Evolutionary conservation across 2,329 filamentous ascomycete genomes (phyloP), one percentile per base, ranked within the genome.

Genomic region (Gnomoniopsis sp.): DNA sequence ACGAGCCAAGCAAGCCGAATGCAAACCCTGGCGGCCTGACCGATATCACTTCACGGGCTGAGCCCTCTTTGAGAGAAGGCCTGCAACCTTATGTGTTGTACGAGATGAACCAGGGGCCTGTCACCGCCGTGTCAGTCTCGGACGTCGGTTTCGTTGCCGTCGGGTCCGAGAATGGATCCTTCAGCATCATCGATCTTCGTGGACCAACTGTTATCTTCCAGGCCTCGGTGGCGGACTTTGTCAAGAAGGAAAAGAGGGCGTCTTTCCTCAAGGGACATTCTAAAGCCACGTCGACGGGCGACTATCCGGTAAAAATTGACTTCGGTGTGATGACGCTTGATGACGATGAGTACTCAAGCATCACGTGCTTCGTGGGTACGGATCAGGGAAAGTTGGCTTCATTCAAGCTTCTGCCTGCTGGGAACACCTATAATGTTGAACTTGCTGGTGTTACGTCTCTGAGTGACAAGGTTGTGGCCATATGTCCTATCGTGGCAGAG

Each of bases 321-420:
- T 99, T 98, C 75, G 91, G 91, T 55, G 91, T 96, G 49, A 88
- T 99, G 86, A 96, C 90, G 3, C 76, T 97, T 3, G 95, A 98
- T 47, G 90, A 88, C n/a, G 93, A 98, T 69, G 87, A 91, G 64
- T 99, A 96, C 71, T 98, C 95, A 1, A 97, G 92, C 68, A 96
- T 99, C 58, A 86, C 88, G 59, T 89, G 95, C 65, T 96, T 98
- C 65, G 90, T 96, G 2, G 95, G 95, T 21, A 98, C 95, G 0
- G 93, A 88, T 64, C 73, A 86, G 33, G 95, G 95, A 44, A 91
- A 90, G 66, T 77, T 98, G 19, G 86, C 88, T 7, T 98, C 93
- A 0, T 93, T 98, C 76, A 97, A 96, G 75, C 79, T 99, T 22
- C 76, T 98, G 2, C 95, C 95, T 0, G 82, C 88, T 15, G 84